Evolutionary conservation across 352 stramenopile species (phyloP), one percentile per base, ranked within the genome.

Genomic region (Pythium aquatile): DNA sequence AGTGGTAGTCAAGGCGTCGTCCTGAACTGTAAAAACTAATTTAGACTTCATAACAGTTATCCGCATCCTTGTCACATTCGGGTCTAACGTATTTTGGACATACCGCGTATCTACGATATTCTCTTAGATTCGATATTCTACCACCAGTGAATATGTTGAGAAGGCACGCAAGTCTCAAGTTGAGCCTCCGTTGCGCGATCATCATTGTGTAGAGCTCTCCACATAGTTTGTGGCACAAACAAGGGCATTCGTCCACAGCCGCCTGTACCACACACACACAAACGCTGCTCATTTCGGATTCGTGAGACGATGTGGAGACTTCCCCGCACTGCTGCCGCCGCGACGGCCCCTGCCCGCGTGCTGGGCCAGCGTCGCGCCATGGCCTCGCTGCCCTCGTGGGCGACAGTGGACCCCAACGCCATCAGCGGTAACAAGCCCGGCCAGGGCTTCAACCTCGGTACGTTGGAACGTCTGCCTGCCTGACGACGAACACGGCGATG

Each of bases 361-460:
- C 30, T 49, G 65, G 64, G 56, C 54, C 65, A 68, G 63, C 55
- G 72, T 54, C 83, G 83, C 46, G 53, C 66, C 58, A 74, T 88
- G 65, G 79, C 76, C 30, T 88, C 77, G 61, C 65, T 97, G 24
- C 89, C 88, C 26, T 90, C 83, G 54, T 98, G 96, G 91, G 95
- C 96, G 29, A 97, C 93, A 1, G 76, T 98, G n/a, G 91, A 98
- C 73, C 93, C 94, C 1, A 68, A 64, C 24, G 73, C 68, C 48
- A 83, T 98, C 52, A 97, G 87, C 58, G 83, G 79, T 14, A 69
- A 65, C 30, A 76, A 82, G 44, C 93, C 94, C 2, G 81, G 85
- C 56, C 80, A 89, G 39, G 90, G 97, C 56, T 78, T 85, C 48
- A 98, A 99, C 76, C 73, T 98, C 67, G 74, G 80, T 90, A 66